These are phyloP conservation scores for Flagelloscypha sp. DNA, from an alignment of 768 basidiomycete species.

Conservation along the genomic window DNA sequence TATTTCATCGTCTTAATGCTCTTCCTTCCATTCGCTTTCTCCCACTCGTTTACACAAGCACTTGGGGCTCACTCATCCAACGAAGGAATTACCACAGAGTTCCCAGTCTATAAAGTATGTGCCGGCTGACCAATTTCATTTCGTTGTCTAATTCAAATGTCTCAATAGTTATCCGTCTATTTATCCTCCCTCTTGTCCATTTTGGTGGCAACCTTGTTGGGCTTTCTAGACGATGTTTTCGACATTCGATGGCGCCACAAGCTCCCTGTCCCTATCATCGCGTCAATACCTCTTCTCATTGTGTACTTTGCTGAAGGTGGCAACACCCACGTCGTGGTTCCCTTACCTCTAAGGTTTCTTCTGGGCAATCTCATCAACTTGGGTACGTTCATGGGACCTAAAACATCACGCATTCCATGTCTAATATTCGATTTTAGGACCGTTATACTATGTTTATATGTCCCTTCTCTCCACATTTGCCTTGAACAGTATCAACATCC, in stretches of 20 bases:
- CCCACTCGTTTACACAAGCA: constrained; percentile 50
- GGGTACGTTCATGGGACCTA: constrained; percentile 44
- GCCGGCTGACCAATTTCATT: not conserved
- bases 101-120: constrained; percentile 71
- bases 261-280: constrained; percentile 92
- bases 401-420: not conserved
- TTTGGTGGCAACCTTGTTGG: constrained; percentile 86
- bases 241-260: constrained; percentile 99
- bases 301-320: constrained; percentile 95
- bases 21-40: constrained; percentile 95
- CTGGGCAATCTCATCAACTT: constrained; percentile 80
- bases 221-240: constrained; percentile 95
- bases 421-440: constrained; percentile 43
- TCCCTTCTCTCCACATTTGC: constrained; percentile 90
- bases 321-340: constrained; percentile 89
- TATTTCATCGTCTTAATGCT: constrained; percentile 83
- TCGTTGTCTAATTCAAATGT: not conserved
- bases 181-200: constrained; percentile 89
- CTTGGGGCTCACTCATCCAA: constrained; percentile 31
- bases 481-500: constrained; percentile 97
- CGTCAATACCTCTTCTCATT: constrained; percentile 88
- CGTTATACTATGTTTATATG: constrained; percentile 96
- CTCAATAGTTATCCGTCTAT: constrained; percentile 79
- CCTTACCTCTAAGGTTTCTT: constrained; percentile 65
- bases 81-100: constrained; percentile 61